phyloP scores from a whole-genome alignment of 1,139 yeast genomes.

The Yamadazyma spencermartinsiae region DNA sequence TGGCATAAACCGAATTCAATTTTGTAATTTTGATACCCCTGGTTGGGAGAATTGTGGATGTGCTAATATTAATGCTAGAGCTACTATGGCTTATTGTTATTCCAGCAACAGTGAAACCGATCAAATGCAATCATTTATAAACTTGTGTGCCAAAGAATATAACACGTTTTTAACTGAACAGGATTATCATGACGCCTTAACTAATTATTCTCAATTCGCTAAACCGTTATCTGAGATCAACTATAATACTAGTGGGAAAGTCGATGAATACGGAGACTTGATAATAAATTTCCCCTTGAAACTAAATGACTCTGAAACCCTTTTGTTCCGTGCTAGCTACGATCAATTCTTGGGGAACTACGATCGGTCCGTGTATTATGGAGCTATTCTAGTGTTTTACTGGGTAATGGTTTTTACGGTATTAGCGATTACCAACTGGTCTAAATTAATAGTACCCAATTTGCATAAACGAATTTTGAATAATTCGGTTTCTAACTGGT shows the following conservation, averaged over 20 bases:
- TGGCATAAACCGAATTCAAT: slow-evolving; percentile 19
- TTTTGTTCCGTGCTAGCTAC: slow-evolving; percentile 24
- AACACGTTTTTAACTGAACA: slow-evolving; percentile 29
- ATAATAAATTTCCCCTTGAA: slow-evolving; percentile 26
- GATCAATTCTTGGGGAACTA: slow-evolving; percentile 43
- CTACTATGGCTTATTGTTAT: slow-evolving; percentile 45
- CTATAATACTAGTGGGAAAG: slow-evolving; percentile 3
- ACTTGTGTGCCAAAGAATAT: slow-evolving; percentile 25
- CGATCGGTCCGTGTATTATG: slow-evolving; percentile 36
- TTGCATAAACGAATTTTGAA: slow-evolving; percentile 17
- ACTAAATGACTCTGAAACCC: slow-evolving; percentile 22
- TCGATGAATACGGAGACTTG: slow-evolving; percentile 20
- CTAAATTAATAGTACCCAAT: slow-evolving; percentile 27
- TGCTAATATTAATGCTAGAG: slow-evolving; percentile 33
- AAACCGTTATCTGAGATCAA: slow-evolving; percentile 23
- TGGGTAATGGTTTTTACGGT: slow-evolving; percentile 31
- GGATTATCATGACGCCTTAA: slow-evolving; percentile 33
- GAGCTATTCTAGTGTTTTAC: slow-evolving; percentile 28
- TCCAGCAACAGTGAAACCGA: slow-evolving; percentile 20
- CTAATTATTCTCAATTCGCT: slow-evolving; percentile 38
- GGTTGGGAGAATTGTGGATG: slow-evolving; percentile 27
- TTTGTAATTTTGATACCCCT: slow-evolving; percentile 21
- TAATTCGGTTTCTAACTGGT: slow-evolving; percentile 27
- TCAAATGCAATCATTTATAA: slow-evolving; percentile 24
- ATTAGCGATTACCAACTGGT: slow-evolving; percentile 34